Percentiles rank a stretch among this genome's conserved stretches.
phyloP scores from a whole-genome alignment of 164 flowering plant genomes.

The Vitis cinerea region DNA sequence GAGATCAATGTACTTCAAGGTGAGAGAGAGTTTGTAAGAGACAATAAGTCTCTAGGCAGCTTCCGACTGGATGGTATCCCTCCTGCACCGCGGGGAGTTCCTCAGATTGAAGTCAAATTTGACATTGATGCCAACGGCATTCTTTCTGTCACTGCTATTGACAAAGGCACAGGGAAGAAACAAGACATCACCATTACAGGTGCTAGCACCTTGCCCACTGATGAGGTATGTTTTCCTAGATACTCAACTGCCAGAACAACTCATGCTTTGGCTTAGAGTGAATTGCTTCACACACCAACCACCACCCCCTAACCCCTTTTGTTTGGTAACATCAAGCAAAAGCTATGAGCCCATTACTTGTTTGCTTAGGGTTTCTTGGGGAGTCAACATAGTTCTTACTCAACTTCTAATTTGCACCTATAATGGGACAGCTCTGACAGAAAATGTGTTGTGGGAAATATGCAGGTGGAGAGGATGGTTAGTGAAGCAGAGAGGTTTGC shows the following conservation, averaged over 20 bases:
- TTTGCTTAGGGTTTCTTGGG: neutral
- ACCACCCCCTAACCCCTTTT: neutral
- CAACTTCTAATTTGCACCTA: neutral
- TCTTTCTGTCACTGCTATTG: conserved; percentile 48
- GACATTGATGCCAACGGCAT: conserved; percentile 16
- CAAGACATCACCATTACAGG: conserved; percentile 62
- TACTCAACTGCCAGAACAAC: neutral
- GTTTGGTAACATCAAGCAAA: neutral
- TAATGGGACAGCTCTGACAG: neutral
- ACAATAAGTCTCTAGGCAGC: conserved; percentile 40
- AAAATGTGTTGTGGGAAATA: neutral
- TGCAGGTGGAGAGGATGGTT: conserved; percentile 78
- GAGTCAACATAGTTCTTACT: neutral
- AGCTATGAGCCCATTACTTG: too few relatives aligned
- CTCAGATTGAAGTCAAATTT: conserved; percentile 9
- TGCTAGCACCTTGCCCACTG: conserved; percentile 55
- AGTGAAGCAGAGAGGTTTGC: conserved; percentile 70
- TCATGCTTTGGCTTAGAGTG: neutral
- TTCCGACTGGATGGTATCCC: conserved; percentile 45
- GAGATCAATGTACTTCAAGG: conserved; percentile 46
- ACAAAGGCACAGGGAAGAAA: conserved; percentile 61
- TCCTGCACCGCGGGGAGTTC: conserved; percentile 30
- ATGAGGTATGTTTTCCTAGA: conserved; percentile 39
- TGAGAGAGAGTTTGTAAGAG: conserved; percentile 43
- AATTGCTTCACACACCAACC: neutral